phyloP scores from a whole-genome alignment of 441 rosid species.

The Syzygium syzygioides region DNA sequence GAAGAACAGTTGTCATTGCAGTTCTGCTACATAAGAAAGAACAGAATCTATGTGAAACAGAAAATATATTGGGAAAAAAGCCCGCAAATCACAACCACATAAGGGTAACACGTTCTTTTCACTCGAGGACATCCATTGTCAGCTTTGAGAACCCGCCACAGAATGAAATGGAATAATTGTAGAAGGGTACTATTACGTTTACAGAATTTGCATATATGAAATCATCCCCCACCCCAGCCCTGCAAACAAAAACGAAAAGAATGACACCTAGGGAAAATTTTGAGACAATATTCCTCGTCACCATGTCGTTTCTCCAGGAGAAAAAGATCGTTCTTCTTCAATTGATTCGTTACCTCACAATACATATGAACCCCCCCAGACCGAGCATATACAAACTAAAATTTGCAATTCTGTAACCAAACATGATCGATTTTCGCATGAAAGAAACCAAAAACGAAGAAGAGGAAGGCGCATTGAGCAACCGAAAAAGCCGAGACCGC shows the following conservation, averaged over 20 bases:
- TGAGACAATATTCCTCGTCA: not conserved
- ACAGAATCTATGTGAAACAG: not conserved
- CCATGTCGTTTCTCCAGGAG: not conserved
- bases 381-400: not conserved
- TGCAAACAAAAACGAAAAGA: not conserved
- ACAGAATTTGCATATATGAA: not conserved
- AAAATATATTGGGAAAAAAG: not conserved
- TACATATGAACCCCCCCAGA: not conserved
- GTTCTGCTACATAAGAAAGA: conserved; percentile 15
- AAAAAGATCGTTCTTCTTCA: not conserved
- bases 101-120: not conserved
- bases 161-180: not conserved
- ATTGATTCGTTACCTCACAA: not conserved
- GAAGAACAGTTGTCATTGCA: conserved; percentile 48
- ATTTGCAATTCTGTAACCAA: not conserved
- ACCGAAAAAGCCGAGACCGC: not conserved
- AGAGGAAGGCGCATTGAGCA: not conserved
- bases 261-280: not conserved
- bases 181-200: not conserved
- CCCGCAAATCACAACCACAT: not conserved
- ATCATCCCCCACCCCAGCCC: not conserved
- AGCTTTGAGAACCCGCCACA: not conserved
- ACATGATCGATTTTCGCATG: not conserved
- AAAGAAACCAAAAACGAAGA: not conserved
- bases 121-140: not conserved